Evolutionary conservation across 1,284 basidiomycete species (phyloP).

Genomic region (Ceratobasidium theobromae): DNA sequence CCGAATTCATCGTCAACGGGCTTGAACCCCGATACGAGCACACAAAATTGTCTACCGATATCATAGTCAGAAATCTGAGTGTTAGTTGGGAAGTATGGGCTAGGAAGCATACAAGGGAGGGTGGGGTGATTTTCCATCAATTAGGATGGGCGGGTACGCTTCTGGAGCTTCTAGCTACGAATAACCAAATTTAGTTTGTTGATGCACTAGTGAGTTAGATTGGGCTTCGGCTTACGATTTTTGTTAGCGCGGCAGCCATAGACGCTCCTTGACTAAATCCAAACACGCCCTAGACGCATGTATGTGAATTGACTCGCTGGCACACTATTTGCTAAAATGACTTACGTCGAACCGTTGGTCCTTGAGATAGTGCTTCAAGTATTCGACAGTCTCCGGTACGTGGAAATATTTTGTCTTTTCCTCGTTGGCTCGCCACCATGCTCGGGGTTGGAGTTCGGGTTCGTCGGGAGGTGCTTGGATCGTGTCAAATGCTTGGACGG

Average conservation of each 20-base stretch:
- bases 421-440: constrained; percentile 69
- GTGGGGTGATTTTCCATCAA: constrained; percentile 64
- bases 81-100: constrained; percentile 31
- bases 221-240: constrained; percentile 73
- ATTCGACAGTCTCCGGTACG: constrained; percentile 57
- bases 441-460: constrained; percentile 68
- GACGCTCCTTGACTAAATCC: constrained; percentile 86
- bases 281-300: constrained; percentile 64
- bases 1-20: constrained; percentile 56
- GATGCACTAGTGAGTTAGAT: neutral
- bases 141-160: constrained; percentile 63
- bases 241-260: constrained; percentile 72
- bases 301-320: neutral
- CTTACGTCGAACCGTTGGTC: constrained; percentile 48
- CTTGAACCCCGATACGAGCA: constrained; percentile 69
- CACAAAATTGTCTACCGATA: constrained; percentile 70
- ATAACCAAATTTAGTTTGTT: neutral
- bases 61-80: constrained; percentile 16
- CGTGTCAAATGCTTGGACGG: constrained; percentile 56
- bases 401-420: constrained; percentile 57
- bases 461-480: constrained; percentile 57
- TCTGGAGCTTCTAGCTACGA: constrained; percentile 55
- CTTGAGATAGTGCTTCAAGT: constrained; percentile 47
- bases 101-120: constrained; percentile 64
- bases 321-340: constrained; percentile 9